phyloP scores from a whole-genome alignment of 192 early-diverging fungal genomes.

The Coemansia erecta region DNA sequence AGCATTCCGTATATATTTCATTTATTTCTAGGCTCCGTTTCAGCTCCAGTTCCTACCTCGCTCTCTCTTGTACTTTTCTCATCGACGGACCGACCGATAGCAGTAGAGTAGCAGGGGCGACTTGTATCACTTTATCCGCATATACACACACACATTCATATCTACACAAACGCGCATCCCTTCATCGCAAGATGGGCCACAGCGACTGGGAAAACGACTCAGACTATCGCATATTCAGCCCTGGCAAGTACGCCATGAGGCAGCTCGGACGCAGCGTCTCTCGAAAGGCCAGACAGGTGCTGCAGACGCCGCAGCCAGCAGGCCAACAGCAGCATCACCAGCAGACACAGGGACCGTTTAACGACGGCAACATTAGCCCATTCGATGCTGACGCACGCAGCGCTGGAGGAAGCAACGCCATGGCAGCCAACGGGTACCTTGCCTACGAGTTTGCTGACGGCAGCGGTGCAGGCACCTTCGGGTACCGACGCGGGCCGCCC shows the following conservation, averaged over 20 bases:
- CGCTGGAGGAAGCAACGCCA: conserved; percentile 4
- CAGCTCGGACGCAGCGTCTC: conserved; percentile 50
- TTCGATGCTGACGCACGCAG: neutral
- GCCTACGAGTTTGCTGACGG: conserved; percentile 11
- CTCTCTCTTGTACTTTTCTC: too few relatives aligned
- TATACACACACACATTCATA: conserved; percentile 2
- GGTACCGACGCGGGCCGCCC: conserved; percentile 33
- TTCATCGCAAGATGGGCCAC: conserved; percentile 16
- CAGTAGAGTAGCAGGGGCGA: neutral
- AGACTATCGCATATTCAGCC: conserved; percentile 40
- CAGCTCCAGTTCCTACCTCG: too few relatives aligned
- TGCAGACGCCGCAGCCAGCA: conserved; percentile 9
- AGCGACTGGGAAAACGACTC: conserved; percentile 49
- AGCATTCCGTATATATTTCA: too few relatives aligned
- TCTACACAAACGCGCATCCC: neutral
- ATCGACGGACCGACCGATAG: too few relatives aligned
- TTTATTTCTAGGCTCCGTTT: too few relatives aligned
- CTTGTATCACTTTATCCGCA: neutral
- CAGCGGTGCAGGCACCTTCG: neutral
- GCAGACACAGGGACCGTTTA: neutral
- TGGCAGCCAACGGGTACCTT: conserved; percentile 16
- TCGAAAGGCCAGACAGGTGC: conserved; percentile 22
- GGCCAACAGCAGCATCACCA: neutral
- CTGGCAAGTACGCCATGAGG: conserved; percentile 44
- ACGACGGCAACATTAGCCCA: neutral